phyloP scores from a whole-genome alignment of 345 rosid genomes.

The Sisymbrium altissimum region DNA sequence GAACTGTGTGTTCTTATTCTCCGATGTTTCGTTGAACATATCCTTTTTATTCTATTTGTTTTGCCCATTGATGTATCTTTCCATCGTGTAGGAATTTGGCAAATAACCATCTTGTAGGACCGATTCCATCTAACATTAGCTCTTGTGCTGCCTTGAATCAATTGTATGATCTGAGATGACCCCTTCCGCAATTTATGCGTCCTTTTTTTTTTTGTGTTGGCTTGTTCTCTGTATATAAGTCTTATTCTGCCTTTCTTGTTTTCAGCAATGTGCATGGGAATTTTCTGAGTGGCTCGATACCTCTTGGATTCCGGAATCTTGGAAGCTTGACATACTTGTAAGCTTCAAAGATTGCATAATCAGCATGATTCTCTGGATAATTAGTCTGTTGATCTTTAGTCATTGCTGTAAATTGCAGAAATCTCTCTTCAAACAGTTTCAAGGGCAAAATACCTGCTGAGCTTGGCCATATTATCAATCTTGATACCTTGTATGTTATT shows the following conservation, averaged over 20 bases:
- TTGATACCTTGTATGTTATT: constrained; percentile 72
- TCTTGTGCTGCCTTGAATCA: constrained; percentile 84
- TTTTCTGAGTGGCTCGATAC: constrained; percentile 64
- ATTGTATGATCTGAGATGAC: constrained; percentile 47
- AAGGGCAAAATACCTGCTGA: constrained; percentile 70
- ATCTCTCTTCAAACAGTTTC: constrained; percentile 73
- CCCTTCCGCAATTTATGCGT: not conserved
- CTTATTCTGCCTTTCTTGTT: not conserved
- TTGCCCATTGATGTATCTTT: not conserved
- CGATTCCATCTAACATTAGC: constrained; percentile 74
- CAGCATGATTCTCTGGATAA: not conserved
- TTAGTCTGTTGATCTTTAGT: not conserved
- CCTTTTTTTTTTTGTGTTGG: not conserved
- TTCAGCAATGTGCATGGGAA: constrained; percentile 86
- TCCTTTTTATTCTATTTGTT: not conserved
- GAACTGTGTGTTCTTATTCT: constrained; percentile 58
- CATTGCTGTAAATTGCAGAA: constrained; percentile 40
- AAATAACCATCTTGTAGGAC: constrained; percentile 74
- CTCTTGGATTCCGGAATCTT: constrained; percentile 64
- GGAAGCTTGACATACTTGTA: constrained; percentile 90
- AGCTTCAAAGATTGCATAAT: constrained; percentile 14
- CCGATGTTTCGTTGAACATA: not conserved
- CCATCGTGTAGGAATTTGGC: constrained; percentile 69
- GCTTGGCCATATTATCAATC: constrained; percentile 79
- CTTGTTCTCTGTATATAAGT: not conserved